Conservation (phyloP, 2,329 filamentous ascomycete species). For the Trichophyton equinum region DNA sequence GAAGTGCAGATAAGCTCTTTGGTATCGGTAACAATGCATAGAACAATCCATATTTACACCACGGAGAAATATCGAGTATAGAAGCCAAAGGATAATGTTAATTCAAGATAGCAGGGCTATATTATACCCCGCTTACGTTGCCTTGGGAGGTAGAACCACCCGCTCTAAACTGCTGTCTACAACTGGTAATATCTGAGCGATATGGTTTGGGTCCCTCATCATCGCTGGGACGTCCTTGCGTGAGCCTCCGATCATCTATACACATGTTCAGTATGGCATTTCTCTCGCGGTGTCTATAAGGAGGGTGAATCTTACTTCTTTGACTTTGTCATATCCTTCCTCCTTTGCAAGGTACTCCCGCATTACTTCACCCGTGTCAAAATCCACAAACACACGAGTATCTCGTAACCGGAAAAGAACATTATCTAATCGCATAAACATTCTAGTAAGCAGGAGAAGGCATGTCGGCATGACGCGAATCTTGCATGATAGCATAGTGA, state of each 20-base stretch:
- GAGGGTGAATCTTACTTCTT: conserved; percentile 42
- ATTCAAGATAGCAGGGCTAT: not conserved
- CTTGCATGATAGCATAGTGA: conserved; percentile 81
- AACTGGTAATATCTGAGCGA: conserved; percentile 56
- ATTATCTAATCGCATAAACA: conserved; percentile 88
- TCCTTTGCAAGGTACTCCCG: conserved; percentile 87
- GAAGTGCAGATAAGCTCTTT: not conserved
- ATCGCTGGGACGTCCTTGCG: conserved; percentile 65
- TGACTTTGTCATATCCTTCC: conserved; percentile 63
- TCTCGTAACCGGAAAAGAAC: conserved; percentile 80
- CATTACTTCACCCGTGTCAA: conserved; percentile 63
- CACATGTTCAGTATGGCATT: not conserved
- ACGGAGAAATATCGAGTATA: not conserved
- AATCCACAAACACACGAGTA: conserved; percentile 85
- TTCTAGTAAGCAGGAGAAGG: conserved; percentile 68
- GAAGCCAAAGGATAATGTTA: not conserved
- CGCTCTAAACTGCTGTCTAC: conserved; percentile 56
- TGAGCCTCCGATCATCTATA: conserved; percentile 39
- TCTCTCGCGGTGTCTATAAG: not conserved
- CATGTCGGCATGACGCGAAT: conserved; percentile 82
- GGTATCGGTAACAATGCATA: not conserved
- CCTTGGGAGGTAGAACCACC: conserved; percentile 8
- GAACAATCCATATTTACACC: not conserved
- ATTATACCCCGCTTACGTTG: not conserved
- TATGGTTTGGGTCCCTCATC: conserved; percentile 65